Base-by-base conservation (phyloP, 2,329 filamentous ascomycete species). In the Sclerotinia borealis region DNA sequence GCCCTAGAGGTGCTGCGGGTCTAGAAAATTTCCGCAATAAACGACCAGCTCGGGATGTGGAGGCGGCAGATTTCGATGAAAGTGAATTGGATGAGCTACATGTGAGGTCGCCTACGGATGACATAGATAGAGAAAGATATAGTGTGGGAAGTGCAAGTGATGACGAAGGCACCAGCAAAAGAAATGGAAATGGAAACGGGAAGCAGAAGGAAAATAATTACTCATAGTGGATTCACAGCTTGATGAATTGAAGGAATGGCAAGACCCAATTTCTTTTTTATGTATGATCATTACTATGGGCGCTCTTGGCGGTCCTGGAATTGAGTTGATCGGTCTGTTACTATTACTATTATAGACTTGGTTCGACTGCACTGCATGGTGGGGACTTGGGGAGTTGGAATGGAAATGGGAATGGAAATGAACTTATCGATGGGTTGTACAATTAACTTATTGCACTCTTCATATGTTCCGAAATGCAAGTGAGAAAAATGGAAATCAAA, bases 21-120 rank as follows among this genome's bases (percentile, higher is more conserved):
- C 73, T 83, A 59, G 80, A 81, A 60, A 73, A 74, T 66, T 81
- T 83, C 71, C 78, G 81, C 27, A 76, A 76, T 56, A 80, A 81
- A 69, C 76, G 78, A 25, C 69, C 71, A 34, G 76, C 74, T 39
- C 76, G 81, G 15, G 85, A 88, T 70, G 75, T 89, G 5, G 86
- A 89, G 72, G 82, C 85, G 0, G 83, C 80, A 2, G 85, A 87
- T 69, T 88, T 88, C 69, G 85, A 88, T 68, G 86, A 88, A 77
- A 84, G 80, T 67, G 84, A 87, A 73, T 75, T 89, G 49, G 85
- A 88, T 64, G 84, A 87, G 65, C 74, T 89, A 45, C 83, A 85
- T 67, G 67, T 74, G 17, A 58, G 62, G 50, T 72, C 70, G 10
- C 70, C 72, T n/a, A 71, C 68, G 13, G 71, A 74, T 59, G 68